phyloP scores from a whole-genome alignment of 441 rosid genomes.

The Cnidoscolus chayamansa region DNA sequence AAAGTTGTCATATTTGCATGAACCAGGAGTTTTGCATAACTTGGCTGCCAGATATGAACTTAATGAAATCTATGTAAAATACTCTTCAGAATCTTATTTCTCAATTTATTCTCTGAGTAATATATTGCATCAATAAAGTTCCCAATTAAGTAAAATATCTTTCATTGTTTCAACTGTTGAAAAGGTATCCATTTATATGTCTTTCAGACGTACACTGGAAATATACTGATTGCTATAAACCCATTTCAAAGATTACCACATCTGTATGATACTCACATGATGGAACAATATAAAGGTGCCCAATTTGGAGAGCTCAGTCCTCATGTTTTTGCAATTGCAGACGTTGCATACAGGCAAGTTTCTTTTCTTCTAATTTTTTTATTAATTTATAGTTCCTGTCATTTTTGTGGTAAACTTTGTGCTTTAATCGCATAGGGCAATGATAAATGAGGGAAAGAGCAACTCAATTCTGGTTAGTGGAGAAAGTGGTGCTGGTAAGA shows the following conservation, averaged over 20 bases:
- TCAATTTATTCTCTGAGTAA: slow-evolving; percentile 10
- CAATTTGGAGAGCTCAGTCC: slow-evolving; percentile 98
- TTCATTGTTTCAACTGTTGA: slow-evolving; percentile 11
- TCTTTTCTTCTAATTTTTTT: not conserved
- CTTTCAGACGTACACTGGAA: slow-evolving; percentile 97
- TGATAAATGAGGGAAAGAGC: slow-evolving; percentile 96
- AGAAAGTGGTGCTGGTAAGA: slow-evolving; percentile 99
- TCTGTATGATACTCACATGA: slow-evolving; percentile 97
- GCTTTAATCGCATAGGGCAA: slow-evolving; percentile 57
- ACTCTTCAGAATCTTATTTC: slow-evolving; percentile 8
- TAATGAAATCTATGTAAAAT: slow-evolving; percentile 87
- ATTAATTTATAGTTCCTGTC: not conserved
- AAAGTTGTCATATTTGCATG: slow-evolving; percentile 96
- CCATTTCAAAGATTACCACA: slow-evolving; percentile 99
- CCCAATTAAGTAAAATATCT: not conserved
- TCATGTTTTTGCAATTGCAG: slow-evolving; percentile 98
- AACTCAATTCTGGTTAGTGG: slow-evolving; percentile 99
- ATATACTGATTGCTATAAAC: slow-evolving; percentile 94
- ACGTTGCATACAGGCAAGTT: slow-evolving; percentile 79
- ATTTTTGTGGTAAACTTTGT: slow-evolving; percentile 13
- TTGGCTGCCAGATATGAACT: slow-evolving; percentile 91
- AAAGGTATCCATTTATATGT: slow-evolving; percentile 6
- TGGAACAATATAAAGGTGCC: slow-evolving; percentile 99
- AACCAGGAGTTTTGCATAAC: slow-evolving; percentile 95
- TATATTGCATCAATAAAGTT: slow-evolving; percentile 10